phyloP scores from a whole-genome alignment of 2,329 filamentous ascomycete genomes.

The Trichoderma sp. region DNA sequence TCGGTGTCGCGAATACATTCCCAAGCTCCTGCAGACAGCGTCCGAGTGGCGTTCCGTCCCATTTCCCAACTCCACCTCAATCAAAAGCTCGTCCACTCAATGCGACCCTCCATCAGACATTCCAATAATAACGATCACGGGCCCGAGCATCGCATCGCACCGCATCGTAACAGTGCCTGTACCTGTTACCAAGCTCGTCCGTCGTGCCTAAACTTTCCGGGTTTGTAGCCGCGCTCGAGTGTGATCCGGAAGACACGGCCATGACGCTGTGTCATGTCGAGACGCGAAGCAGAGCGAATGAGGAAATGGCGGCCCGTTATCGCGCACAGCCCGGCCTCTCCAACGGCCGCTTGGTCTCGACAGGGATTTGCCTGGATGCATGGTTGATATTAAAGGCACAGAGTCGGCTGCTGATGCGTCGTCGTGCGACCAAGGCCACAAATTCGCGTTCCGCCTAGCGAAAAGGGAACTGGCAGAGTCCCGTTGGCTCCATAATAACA shows the following conservation, averaged over 20 bases:
- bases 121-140: slow-evolving; percentile 9
- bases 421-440: slow-evolving; percentile 14
- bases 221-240: background rate
- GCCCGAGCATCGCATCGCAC: background rate
- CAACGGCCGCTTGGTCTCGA: slow-evolving; percentile 6
- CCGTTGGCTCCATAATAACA: slow-evolving; percentile 15
- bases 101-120: slow-evolving; percentile 17
- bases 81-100: slow-evolving; percentile 20
- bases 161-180: background rate
- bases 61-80: slow-evolving; percentile 22
- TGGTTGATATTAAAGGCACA: slow-evolving; percentile 11
- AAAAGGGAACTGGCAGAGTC: slow-evolving; percentile 8
- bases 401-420: slow-evolving; percentile 17
- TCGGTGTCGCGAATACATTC: slow-evolving; percentile 12
- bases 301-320: background rate
- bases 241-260: slow-evolving; percentile 2
- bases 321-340: background rate
- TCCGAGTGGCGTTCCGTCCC: slow-evolving; percentile 17
- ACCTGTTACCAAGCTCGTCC: background rate
- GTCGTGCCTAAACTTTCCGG: background rate
- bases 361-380: background rate
- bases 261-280: background rate
- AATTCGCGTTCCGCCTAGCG: slow-evolving; percentile 6
- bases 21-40: slow-evolving; percentile 12
- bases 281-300: background rate